A percentile compares a stretch with the other conserved stretches of the same genome.
phyloP scores from a whole-genome alignment of 78 protist species.

The Dictyostelium purpureum region DNA sequence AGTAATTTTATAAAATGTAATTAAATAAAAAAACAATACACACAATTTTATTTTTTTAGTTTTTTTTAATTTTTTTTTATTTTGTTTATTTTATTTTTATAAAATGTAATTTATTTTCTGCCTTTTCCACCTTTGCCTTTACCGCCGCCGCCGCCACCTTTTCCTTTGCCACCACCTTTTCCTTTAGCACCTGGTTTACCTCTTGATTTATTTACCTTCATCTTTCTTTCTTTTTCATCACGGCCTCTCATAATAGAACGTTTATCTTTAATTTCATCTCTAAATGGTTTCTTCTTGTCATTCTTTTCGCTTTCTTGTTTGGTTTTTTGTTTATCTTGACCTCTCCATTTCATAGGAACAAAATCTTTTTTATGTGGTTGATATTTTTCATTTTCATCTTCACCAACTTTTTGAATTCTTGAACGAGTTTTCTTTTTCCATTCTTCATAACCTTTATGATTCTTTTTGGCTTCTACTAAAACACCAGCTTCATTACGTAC shows the following conservation, averaged over 20 bases:
- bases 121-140: background rate
- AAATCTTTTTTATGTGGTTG: constrained; percentile 15
- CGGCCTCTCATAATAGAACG: constrained; percentile 6
- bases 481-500: constrained; percentile 87
- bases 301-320: background rate
- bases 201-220: constrained; percentile 49
- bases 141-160: background rate
- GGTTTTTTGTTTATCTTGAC: constrained; percentile 14
- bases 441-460: constrained; percentile 51
- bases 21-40: no score
- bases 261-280: constrained; percentile 36
- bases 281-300: background rate
- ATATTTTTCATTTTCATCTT: constrained; percentile 33
- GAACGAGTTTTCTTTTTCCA: constrained; percentile 79
- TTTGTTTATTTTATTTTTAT: background rate
- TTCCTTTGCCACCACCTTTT: constrained; percentile 11
- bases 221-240: constrained; percentile 46
- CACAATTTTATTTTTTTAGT: no score
- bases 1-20: background rate
- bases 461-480: constrained; percentile 41
- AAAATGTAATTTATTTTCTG: background rate
- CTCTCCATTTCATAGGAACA: constrained; percentile 72
- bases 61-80: background rate
- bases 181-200: background rate
- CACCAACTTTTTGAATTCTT: constrained; percentile 70